These are phyloP conservation scores for Capronia epimyces DNA, from an alignment of 2,329 filamentous ascomycete genomes.

Conservation along the genomic window DNA sequence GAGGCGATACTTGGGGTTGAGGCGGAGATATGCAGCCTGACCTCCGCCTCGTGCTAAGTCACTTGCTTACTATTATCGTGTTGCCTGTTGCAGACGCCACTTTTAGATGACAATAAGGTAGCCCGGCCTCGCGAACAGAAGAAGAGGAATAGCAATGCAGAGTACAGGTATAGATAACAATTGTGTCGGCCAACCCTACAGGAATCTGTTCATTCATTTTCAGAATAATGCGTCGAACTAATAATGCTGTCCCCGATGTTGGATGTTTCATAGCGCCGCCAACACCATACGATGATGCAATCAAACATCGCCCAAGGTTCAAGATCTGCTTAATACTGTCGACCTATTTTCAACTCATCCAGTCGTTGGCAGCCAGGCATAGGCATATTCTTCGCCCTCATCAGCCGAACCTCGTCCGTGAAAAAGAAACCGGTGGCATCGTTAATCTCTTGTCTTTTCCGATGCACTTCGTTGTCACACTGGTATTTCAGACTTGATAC, in stretches of 20 bases:
- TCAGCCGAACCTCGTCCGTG: conserved; percentile 72
- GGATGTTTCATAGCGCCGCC: conserved; percentile 9
- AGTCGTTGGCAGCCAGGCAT: conserved; percentile 56
- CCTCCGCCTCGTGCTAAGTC: not conserved
- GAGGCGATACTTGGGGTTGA: conserved; percentile 5
- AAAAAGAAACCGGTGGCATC: conserved; percentile 85
- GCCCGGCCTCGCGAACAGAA: not conserved
- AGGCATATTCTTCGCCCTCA: conserved; percentile 58
- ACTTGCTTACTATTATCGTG: not conserved
- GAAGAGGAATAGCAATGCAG: too few relatives aligned
- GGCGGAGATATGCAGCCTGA: conserved; percentile 3
- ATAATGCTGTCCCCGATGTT: not conserved
- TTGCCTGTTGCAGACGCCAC: not conserved
- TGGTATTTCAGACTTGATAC: conserved; percentile 61
- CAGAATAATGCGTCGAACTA: too few relatives aligned
- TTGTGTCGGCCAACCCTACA: not conserved
- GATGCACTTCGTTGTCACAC: conserved; percentile 68
- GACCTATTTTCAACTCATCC: conserved; percentile 43
- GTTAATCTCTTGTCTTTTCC: conserved; percentile 63
- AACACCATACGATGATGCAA: conserved; percentile 20
- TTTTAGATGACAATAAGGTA: not conserved
- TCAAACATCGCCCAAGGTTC: not conserved
- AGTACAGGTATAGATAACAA: too few relatives aligned
- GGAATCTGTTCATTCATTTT: not conserved
- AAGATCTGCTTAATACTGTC: conserved; percentile 30